These are phyloP conservation scores for Silene latifolia DNA, from an alignment of 148 eudicot species.

Conservation along the genomic window DNA sequence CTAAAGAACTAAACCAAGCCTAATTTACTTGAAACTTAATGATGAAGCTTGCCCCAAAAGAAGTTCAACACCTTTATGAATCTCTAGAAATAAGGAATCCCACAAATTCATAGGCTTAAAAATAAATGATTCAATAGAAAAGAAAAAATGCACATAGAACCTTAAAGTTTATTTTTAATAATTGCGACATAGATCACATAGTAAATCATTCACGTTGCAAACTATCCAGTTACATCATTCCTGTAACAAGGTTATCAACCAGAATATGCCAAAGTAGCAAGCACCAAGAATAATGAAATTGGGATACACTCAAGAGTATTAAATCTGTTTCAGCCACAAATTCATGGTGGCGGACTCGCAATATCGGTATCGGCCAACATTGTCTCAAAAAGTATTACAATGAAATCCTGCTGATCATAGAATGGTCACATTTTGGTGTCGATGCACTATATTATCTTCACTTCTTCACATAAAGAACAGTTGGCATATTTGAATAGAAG, in stretches of 20 bases:
- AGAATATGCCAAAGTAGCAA: not conserved
- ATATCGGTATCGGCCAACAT: too few relatives aligned
- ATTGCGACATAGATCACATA: not conserved
- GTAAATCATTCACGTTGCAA: not conserved
- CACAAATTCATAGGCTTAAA: not conserved
- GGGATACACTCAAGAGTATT: too few relatives aligned
- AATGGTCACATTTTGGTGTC: not conserved
- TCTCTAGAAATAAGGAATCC: not conserved
- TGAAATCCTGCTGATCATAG: too few relatives aligned
- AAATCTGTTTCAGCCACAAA: too few relatives aligned
- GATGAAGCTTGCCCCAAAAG: not conserved
- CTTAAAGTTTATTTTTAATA: not conserved
- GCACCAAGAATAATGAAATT: not conserved
- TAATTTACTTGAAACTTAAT: not conserved
- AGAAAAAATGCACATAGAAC: not conserved
- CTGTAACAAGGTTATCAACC: not conserved
- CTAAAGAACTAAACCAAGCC: not conserved
- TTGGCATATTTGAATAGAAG: not conserved
- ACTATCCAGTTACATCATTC: not conserved
- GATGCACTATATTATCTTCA: not conserved
- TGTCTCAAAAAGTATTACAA: too few relatives aligned
- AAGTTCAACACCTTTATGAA: not conserved
- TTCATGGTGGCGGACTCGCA: too few relatives aligned
- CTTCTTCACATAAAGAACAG: not conserved
- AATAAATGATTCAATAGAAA: not conserved